Evolutionary conservation across 345 rosid species (phyloP), one percentile per base, ranked within the genome.

Genomic region (Populus tremula): DNA sequence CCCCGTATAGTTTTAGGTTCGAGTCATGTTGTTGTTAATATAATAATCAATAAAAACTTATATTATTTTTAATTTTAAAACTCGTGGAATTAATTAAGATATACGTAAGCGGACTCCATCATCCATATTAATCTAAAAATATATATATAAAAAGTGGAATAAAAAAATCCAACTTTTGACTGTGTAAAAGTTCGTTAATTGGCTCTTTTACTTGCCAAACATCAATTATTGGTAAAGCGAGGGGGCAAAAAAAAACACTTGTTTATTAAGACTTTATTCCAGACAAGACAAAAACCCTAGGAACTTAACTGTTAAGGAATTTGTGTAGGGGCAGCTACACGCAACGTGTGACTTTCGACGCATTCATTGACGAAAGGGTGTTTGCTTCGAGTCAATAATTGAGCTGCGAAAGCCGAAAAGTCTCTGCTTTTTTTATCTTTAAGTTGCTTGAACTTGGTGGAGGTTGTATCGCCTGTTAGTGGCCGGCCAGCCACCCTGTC

Each of bases 1-100:
- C 1, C 1, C 7, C 9, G 0, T 7, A 2, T 38, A 0, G 1
- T 38, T 0, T 38, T 9, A 38, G 1, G 0, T 8, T 39, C 9
- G 11, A 39, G 0, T 0, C 2, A 6, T 7, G 2, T 39, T 0
- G 0, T 39, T 39, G 0, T 0, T 8, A 39, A 39, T 39, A 39
- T 8, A 8, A 8, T 39, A 1, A 0, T 39, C 2, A 8, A 2
- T 39, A 0, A 2, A 39, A 0, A 0, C 8, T 39, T 39, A 39
- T 0, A 39, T 1, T 0, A 0, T 39, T 0, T 1, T 39, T 39
- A 39, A 39, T 0, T 39, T 39, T 0, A 39, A 0, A 0, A 39
- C 0, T 1, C 0, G 0, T 39, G 0, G 0, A 39, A 39, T 10
- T 41, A 41, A 0, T 31, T 0, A 2, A 2, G 4, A 2, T 36